A percentile compares a stretch with the other conserved stretches of the same genome.
phyloP scores from a whole-genome alignment of 1,284 basidiomycete species.

The Ganoderma meredithae region DNA sequence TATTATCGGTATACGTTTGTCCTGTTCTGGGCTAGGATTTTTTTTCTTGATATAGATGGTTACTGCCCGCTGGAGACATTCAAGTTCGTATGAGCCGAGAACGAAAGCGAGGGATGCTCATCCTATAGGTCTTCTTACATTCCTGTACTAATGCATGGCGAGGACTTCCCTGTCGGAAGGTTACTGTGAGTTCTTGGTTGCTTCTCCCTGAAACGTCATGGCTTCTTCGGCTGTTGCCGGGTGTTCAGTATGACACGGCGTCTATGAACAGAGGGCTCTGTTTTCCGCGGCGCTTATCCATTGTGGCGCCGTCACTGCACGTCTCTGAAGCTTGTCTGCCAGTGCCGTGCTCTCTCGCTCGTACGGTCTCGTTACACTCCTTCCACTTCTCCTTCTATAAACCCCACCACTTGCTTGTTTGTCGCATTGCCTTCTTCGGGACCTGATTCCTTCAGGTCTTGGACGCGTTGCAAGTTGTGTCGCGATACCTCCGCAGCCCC shows the following conservation, averaged over 20 bases:
- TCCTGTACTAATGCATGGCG: too few species aligned
- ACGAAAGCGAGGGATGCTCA: background rate
- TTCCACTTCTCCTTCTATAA: background rate
- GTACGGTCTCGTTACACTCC: background rate
- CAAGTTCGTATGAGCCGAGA: background rate
- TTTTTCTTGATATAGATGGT: background rate
- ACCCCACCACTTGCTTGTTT: background rate
- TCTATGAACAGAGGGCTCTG: background rate
- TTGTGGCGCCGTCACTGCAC: background rate
- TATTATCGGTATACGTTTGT: background rate
- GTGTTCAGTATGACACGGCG: background rate
- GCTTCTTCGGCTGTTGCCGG: constrained; percentile 1
- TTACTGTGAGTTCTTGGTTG: background rate
- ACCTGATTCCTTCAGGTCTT: background rate
- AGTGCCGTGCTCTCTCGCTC: background rate
- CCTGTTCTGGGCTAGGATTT: background rate
- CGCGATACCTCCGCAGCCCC: background rate
- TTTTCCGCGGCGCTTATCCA: background rate
- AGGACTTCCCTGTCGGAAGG: background rate
- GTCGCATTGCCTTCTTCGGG: background rate
- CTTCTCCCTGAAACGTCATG: background rate
- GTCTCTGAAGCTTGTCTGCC: background rate
- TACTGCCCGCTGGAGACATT: too few species aligned
- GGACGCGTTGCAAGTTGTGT: constrained; percentile 8
- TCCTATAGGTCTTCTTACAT: background rate